Percentiles rank a stretch among this genome's conserved stretches.
These are phyloP conservation scores for Camellia granthamiana DNA, from an alignment of 148 eudicot genomes.

Conservation along the genomic window DNA sequence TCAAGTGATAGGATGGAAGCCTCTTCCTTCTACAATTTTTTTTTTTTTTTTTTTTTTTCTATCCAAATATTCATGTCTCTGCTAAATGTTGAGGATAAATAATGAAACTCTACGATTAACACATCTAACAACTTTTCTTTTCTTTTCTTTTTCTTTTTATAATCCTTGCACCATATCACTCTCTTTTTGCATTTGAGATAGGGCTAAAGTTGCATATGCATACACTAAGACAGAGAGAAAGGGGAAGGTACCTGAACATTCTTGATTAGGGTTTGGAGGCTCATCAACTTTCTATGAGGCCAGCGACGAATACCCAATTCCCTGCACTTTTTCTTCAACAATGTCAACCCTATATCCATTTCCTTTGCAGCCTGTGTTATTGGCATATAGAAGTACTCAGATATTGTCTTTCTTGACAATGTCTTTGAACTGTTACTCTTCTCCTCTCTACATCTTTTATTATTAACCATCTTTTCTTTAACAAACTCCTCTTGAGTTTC, in stretches of 20 bases:
- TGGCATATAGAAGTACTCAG: constrained; percentile 84
- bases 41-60: too few species aligned
- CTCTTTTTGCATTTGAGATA: too few species aligned
- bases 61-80: too few species aligned
- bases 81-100: too few species aligned
- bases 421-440: constrained; percentile 23
- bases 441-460: neutral
- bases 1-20: too few species aligned
- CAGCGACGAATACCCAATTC: constrained; percentile 78
- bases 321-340: constrained; percentile 80
- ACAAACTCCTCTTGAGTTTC: neutral
- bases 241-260: constrained; percentile 59
- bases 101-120: too few species aligned
- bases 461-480: neutral
- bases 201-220: too few species aligned
- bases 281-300: constrained; percentile 89
- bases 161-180: too few species aligned
- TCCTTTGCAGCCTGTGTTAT: constrained; percentile 84
- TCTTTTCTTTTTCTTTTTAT: too few species aligned
- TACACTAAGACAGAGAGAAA: too few species aligned
- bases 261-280: constrained; percentile 81
- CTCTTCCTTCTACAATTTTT: too few species aligned
- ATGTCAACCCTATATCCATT: constrained; percentile 69
- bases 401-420: constrained; percentile 53
- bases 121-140: too few species aligned